Evolutionary conservation across 768 basidiomycete species (phyloP).

Genomic region (Hericium coralloides): DNA sequence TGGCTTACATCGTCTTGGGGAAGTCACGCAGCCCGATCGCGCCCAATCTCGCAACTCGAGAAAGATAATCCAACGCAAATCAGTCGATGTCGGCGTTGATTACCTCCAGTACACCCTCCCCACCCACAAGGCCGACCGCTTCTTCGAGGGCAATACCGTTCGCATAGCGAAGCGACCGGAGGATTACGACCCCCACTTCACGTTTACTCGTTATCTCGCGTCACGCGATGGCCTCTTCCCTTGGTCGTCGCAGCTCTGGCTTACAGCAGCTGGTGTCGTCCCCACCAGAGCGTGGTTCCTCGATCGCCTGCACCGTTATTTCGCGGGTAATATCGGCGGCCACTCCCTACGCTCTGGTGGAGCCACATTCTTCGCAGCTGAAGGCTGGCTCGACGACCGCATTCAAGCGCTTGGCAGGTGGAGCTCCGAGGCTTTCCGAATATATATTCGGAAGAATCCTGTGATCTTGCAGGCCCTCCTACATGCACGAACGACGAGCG

Average conservation of each 20-base stretch:
- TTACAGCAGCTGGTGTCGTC: slow-evolving; percentile 20
- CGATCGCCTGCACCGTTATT: too few relatives aligned
- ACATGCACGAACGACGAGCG: too few relatives aligned
- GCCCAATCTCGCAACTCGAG: slow-evolving; percentile 1
- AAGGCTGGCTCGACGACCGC: slow-evolving; percentile 18
- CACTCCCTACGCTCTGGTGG: slow-evolving; percentile 29
- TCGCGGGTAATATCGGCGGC: neutral
- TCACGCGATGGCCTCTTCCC: neutral
- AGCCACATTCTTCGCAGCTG: slow-evolving; percentile 28
- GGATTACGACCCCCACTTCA: neutral
- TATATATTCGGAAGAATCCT: slow-evolving; percentile 34
- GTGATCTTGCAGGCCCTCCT: too few relatives aligned
- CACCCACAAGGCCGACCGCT: slow-evolving; percentile 28
- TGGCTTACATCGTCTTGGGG: slow-evolving; percentile 20
- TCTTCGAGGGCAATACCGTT: slow-evolving; percentile 18
- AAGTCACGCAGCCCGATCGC: slow-evolving; percentile 19
- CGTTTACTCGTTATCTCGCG: slow-evolving; percentile 13
- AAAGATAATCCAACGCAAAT: slow-evolving; percentile 15
- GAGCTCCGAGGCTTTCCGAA: slow-evolving; percentile 27
- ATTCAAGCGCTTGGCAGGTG: slow-evolving; percentile 33
- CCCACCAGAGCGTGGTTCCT: slow-evolving; percentile 30
- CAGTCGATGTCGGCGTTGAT: slow-evolving; percentile 1
- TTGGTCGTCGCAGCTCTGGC: slow-evolving; percentile 24
- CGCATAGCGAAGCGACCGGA: neutral
- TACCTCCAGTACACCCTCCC: slow-evolving; percentile 19